Evolutionary conservation across 768 basidiomycete species (phyloP).

Genomic region (Amanita rubescens): DNA sequence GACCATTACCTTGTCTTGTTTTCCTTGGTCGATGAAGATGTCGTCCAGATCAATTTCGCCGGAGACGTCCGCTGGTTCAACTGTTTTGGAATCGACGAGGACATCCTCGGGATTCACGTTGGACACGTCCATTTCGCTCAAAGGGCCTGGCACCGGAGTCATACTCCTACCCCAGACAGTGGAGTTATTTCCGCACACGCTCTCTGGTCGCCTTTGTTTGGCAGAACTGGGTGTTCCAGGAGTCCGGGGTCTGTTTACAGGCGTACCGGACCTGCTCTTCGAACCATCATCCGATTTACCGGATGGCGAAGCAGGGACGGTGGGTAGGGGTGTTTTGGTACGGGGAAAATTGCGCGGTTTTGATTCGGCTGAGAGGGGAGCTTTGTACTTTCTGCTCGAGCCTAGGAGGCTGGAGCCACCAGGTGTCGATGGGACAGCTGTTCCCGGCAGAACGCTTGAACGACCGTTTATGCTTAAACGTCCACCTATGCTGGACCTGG

Average conservation of each 20-base stretch:
- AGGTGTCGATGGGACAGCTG: neutral
- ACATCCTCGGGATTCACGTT: slow-evolving; percentile 69
- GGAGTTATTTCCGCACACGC: neutral
- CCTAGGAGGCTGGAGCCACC: neutral
- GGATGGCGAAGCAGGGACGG: slow-evolving; percentile 40
- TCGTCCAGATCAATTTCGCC: slow-evolving; percentile 54
- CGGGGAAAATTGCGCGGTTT: slow-evolving; percentile 12
- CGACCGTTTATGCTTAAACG: too few species aligned
- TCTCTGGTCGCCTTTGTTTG: slow-evolving; percentile 2
- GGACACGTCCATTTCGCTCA: slow-evolving; percentile 71
- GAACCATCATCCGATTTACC: neutral
- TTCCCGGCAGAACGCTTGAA: neutral
- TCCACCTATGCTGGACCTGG: neutral
- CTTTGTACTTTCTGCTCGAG: slow-evolving; percentile 64
- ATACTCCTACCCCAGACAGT: slow-evolving; percentile 30
- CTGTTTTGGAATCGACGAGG: slow-evolving; percentile 65
- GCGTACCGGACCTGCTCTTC: slow-evolving; percentile 14
- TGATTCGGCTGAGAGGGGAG: slow-evolving; percentile 43
- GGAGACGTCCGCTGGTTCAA: slow-evolving; percentile 63
- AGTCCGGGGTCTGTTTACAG: slow-evolving; percentile 38
- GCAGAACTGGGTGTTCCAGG: slow-evolving; percentile 38
- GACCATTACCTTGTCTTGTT: slow-evolving; percentile 81
- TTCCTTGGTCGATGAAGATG: slow-evolving; percentile 41
- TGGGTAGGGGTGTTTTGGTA: slow-evolving; percentile 28
- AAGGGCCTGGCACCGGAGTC: slow-evolving; percentile 39